Conservation (phyloP, 2,329 filamentous ascomycete genomes). For the Paramyrothecium sp. region DNA sequence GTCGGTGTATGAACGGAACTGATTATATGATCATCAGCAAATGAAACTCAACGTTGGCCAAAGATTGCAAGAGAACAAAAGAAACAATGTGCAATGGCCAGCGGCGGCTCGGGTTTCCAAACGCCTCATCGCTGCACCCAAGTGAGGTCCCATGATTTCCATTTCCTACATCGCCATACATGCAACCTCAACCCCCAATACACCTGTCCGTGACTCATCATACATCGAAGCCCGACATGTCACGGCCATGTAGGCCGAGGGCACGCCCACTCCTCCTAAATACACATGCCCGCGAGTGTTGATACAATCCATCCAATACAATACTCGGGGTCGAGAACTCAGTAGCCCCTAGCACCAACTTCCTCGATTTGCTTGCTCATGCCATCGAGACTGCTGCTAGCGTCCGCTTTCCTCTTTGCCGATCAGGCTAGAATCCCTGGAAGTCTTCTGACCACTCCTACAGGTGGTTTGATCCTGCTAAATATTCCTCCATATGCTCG, state of each 20-base stretch:
- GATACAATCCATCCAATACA: background rate
- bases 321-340: too few species aligned
- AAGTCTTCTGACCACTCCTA: background rate
- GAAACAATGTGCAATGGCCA: slow-evolving; percentile 6
- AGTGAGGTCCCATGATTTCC: slow-evolving; percentile 11
- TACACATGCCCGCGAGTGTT: background rate
- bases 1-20: slow-evolving; percentile 62
- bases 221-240: slow-evolving; percentile 17
- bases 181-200: background rate
- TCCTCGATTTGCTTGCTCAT: too few species aligned
- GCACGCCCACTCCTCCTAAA: background rate
- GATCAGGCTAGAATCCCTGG: background rate
- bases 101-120: slow-evolving; percentile 2
- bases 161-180: slow-evolving; percentile 21
- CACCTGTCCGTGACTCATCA: background rate
- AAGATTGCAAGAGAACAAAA: slow-evolving; percentile 12
- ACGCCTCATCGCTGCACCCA: background rate
- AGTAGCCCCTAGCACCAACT: too few species aligned
- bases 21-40: slow-evolving; percentile 18
- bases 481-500: background rate
- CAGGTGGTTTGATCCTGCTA: background rate
- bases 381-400: too few species aligned
- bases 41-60: slow-evolving; percentile 12
- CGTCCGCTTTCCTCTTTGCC: background rate
- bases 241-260: slow-evolving; percentile 6